Evolutionary conservation across 805 yeast species (phyloP).

Genomic region (Clavispora asparagi): DNA sequence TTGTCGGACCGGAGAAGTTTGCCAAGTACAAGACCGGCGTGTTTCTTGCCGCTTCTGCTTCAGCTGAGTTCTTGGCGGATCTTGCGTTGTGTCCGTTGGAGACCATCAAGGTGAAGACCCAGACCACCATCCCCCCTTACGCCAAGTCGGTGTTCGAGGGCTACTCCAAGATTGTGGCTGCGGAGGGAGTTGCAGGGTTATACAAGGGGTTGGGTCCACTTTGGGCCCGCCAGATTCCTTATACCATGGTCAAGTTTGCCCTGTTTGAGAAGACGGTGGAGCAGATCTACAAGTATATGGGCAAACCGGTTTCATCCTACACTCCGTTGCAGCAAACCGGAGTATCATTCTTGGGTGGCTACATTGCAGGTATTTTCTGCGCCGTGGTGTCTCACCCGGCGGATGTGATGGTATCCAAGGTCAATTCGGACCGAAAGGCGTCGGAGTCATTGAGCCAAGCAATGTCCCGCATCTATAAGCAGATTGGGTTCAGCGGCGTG

Average conservation of each 20-base stretch:
- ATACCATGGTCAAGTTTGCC: slow-evolving; percentile 96
- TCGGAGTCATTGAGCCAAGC: slow-evolving; percentile 66
- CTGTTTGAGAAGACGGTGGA: slow-evolving; percentile 90
- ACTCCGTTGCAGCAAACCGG: slow-evolving; percentile 80
- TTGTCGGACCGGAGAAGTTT: slow-evolving; percentile 60
- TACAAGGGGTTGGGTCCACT: slow-evolving; percentile 89
- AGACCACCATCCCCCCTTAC: slow-evolving; percentile 86
- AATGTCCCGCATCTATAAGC: slow-evolving; percentile 64
- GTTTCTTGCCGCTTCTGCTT: slow-evolving; percentile 80
- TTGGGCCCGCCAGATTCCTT: slow-evolving; percentile 98
- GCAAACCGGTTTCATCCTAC: slow-evolving; percentile 69
- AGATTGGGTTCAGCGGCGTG: slow-evolving; percentile 84
- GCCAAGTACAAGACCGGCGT: slow-evolving; percentile 65
- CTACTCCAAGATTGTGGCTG: slow-evolving; percentile 55
- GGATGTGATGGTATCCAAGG: slow-evolving; percentile 96
- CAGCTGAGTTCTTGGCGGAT: slow-evolving; percentile 94
- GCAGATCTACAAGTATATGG: slow-evolving; percentile 65
- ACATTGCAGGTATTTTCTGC: slow-evolving; percentile 95
- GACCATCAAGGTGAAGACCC: slow-evolving; percentile 91
- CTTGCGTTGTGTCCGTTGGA: slow-evolving; percentile 88
- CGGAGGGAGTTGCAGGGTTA: slow-evolving; percentile 68
- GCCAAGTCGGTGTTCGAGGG: slow-evolving; percentile 63
- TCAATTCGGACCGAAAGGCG: slow-evolving; percentile 65
- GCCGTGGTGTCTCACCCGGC: slow-evolving; percentile 97
- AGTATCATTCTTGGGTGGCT: slow-evolving; percentile 92